Conservation (phyloP, 768 basidiomycete genomes). For the Boletales sp. region DNA sequence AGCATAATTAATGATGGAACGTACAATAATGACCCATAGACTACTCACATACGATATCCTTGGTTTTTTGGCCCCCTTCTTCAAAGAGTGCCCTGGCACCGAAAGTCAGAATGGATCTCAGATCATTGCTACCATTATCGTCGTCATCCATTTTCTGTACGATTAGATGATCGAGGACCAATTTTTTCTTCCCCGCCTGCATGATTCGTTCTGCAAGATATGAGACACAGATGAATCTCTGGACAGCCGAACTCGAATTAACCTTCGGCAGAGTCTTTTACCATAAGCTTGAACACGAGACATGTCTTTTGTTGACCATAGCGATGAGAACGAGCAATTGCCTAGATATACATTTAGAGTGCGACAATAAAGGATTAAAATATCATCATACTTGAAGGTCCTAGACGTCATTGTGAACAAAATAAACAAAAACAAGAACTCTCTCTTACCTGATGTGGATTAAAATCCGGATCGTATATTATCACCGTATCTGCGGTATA, state of each 20-base stretch:
- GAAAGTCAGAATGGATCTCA: constrained; percentile 86
- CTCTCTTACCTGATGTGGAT: constrained; percentile 80
- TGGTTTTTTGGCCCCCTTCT: constrained; percentile 46
- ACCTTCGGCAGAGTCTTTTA: constrained; percentile 92
- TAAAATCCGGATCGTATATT: constrained; percentile 95
- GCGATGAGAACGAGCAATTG: constrained; percentile 91
- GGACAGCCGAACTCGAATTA: constrained; percentile 2
- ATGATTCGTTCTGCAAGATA: constrained; percentile 76
- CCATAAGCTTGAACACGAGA: constrained; percentile 94
- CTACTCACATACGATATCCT: constrained; percentile 67
- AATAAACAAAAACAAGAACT: neutral
- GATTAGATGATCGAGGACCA: constrained; percentile 91
- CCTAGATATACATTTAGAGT: constrained; percentile 44
- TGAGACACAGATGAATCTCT: constrained; percentile 1
- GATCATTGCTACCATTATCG: constrained; percentile 69
- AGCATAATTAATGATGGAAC: neutral
- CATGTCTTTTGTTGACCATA: constrained; percentile 95
- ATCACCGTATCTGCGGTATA: constrained; percentile 92
- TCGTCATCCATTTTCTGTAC: constrained; percentile 94
- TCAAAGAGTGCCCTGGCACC: constrained; percentile 87
- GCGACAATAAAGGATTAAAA: neutral
- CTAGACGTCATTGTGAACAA: constrained; percentile 33
- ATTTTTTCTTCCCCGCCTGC: constrained; percentile 92
- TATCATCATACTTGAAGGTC: constrained; percentile 75
- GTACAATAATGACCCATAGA: neutral